A percentile compares a stretch with the other conserved stretches of the same genome.
Conservation (phyloP, 192 early-diverging fungal genomes). For the Umbelopsis sp. region DNA sequence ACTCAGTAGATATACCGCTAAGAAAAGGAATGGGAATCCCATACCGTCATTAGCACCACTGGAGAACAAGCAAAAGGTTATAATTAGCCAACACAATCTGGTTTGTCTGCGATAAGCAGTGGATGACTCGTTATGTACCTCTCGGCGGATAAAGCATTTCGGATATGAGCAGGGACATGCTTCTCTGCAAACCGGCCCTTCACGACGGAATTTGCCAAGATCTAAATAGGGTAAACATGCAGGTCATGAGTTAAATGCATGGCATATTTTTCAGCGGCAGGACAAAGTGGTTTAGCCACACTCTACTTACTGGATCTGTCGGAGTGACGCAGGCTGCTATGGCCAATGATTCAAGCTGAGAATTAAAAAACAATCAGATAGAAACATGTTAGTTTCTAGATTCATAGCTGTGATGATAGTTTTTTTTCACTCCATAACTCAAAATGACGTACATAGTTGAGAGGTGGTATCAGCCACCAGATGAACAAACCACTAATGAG, state of each 20-base stretch:
- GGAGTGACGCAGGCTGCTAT: constrained; percentile 86
- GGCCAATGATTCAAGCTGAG: constrained; percentile 69
- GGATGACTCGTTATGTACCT: constrained; percentile 31
- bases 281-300: too few species aligned
- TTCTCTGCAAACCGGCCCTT: constrained; percentile 93
- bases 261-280: neutral
- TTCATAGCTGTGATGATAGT: too few species aligned
- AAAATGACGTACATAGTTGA: constrained; percentile 52
- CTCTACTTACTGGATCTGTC: constrained; percentile 89
- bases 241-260: constrained; percentile 9
- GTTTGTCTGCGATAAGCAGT: too few species aligned
- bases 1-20: constrained; percentile 72
- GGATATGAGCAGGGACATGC: constrained; percentile 76
- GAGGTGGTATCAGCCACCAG: constrained; percentile 54
- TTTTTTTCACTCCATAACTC: too few species aligned
- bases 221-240: constrained; percentile 26
- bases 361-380: constrained; percentile 18
- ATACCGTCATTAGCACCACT: constrained; percentile 88
- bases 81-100: too few species aligned
- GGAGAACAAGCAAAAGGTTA: neutral
- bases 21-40: constrained; percentile 81
- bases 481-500: constrained; percentile 65
- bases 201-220: constrained; percentile 90
- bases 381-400: neutral
- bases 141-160: constrained; percentile 77